Evolutionary conservation across 768 basidiomycete species (phyloP).

Genomic region (Leccinum variicolor): DNA sequence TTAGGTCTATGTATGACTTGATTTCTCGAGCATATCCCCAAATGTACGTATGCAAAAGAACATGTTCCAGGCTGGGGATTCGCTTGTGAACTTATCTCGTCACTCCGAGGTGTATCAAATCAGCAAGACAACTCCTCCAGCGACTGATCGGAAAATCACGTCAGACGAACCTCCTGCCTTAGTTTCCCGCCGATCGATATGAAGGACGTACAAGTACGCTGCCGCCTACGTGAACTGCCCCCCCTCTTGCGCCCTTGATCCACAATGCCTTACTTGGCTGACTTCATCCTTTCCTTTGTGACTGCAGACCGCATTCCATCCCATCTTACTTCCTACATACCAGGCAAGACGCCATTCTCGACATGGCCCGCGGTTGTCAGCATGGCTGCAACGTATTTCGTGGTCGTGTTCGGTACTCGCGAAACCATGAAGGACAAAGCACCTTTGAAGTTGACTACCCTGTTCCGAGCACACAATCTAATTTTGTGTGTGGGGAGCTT

Average conservation of each 20-base stretch:
- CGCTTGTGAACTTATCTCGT: no score
- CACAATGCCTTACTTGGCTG: slow-evolving; percentile 67
- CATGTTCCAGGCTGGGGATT: no score
- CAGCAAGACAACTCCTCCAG: no score
- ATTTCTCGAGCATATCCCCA: no score
- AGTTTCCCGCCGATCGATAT: neutral
- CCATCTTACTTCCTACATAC: slow-evolving; percentile 61
- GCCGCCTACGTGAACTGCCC: no score
- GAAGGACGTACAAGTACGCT: slow-evolving; percentile 5
- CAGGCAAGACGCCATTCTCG: slow-evolving; percentile 76
- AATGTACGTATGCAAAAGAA: no score
- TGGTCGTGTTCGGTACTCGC: slow-evolving; percentile 79
- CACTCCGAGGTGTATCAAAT: no score
- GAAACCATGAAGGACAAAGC: slow-evolving; percentile 75
- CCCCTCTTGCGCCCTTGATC: neutral
- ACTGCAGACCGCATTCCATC: slow-evolving; percentile 50
- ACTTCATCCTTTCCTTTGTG: slow-evolving; percentile 54
- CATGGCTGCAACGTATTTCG: slow-evolving; percentile 74
- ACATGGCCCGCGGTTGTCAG: slow-evolving; percentile 65
- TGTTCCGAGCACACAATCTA: slow-evolving; percentile 88
- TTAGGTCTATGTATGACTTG: no score
- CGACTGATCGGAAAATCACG: no score
- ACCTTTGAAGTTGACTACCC: slow-evolving; percentile 65
- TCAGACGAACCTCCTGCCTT: no score
- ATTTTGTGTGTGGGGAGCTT: slow-evolving; percentile 77